phyloP scores from a whole-genome alignment of 176 grass and related monocot genomes.

The Aegilops sharonensis region DNA sequence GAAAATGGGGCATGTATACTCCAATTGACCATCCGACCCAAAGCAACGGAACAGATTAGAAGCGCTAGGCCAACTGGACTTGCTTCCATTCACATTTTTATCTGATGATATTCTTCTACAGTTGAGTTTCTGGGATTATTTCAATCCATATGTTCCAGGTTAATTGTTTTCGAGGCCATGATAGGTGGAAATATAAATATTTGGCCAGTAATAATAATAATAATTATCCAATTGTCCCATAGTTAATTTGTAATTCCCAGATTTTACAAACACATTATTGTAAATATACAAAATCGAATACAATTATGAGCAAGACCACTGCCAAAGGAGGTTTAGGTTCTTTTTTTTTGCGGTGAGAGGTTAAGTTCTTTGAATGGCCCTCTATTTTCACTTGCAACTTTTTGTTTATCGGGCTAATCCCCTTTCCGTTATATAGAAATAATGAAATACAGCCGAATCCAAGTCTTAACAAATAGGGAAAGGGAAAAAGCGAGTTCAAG shows the following conservation, averaged over 20 bases:
- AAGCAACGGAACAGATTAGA: conserved; percentile 12
- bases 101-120: background rate
- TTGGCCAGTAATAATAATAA: conserved; percentile 2
- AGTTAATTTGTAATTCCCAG: background rate
- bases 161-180: conserved; percentile 22
- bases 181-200: conserved; percentile 12
- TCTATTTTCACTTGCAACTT: background rate
- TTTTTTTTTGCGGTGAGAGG: background rate
- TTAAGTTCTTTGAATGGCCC: background rate
- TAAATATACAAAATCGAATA: conserved; percentile 16
- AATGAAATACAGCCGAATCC: too few species aligned
- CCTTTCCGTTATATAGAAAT: too few species aligned
- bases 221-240: background rate
- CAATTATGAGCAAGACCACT: background rate
- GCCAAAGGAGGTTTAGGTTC: background rate
- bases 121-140: background rate
- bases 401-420: too few species aligned
- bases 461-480: too few species aligned
- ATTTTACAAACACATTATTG: background rate
- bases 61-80: conserved; percentile 21
- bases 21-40: conserved; percentile 18
- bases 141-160: conserved; percentile 5
- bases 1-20: conserved; percentile 85
- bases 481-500: too few species aligned
- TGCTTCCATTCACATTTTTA: background rate